phyloP scores from a whole-genome alignment of 2,329 filamentous ascomycete species.

The Sphaceloma murrayae region DNA sequence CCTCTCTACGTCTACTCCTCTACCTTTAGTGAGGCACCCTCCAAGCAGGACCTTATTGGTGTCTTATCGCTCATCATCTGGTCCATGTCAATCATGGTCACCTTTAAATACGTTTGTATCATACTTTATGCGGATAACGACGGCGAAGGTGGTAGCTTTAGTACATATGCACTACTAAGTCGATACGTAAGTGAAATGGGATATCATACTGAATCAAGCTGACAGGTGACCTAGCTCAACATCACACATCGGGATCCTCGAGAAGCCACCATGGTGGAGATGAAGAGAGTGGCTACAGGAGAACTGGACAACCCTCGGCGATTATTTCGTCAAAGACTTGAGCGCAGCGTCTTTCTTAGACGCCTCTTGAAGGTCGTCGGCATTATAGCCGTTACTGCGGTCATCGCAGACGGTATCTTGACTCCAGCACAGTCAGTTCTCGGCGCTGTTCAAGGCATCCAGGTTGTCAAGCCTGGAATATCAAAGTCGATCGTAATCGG shows the following conservation, averaged over 20 bases:
- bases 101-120: constrained; percentile 58
- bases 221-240: constrained; percentile 42
- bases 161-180: constrained; percentile 55
- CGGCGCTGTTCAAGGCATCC: constrained; percentile 55
- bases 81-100: constrained; percentile 60
- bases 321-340: constrained; percentile 47
- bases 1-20: constrained; percentile 63
- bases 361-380: constrained; percentile 51
- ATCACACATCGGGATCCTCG: constrained; percentile 53
- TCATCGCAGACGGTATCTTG: constrained; percentile 57
- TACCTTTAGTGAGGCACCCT: constrained; percentile 49
- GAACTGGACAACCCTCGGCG: constrained; percentile 47
- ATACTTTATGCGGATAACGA: constrained; percentile 59
- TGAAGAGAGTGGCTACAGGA: constrained; percentile 49
- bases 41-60: constrained; percentile 51
- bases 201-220: no score
- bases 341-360: constrained; percentile 46
- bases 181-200: constrained; percentile 39
- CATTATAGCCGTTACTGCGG: constrained; percentile 57
- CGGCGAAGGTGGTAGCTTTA: constrained; percentile 62
- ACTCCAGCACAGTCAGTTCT: constrained; percentile 62
- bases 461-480: constrained; percentile 50
- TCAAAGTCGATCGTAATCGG: constrained; percentile 51
- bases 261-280: constrained; percentile 45
- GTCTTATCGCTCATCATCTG: constrained; percentile 60